Base-by-base conservation (phyloP, 2,329 filamentous ascomycete species). In the Epicoccum nigrum region DNA sequence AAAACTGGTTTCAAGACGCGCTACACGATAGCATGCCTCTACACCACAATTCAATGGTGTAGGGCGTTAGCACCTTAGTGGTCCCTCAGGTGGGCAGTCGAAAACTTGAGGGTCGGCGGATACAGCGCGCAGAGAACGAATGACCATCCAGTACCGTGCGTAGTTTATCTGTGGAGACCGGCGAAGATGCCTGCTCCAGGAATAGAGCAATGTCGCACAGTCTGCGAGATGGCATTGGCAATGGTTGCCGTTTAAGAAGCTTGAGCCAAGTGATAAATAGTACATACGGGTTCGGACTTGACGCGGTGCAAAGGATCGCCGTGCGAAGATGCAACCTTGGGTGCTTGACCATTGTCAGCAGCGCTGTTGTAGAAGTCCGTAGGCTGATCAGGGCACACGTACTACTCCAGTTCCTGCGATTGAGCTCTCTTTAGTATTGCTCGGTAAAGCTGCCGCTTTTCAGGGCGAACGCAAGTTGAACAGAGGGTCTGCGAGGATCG, bases 131-230 rank as follows among this genome's bases (percentile, higher is more conserved):
- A 52, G 43, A 46, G 38, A n/a, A 30, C 49, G 33, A 52, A 52
- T 52, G 49, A 39, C 43, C 43, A 27, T 21, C 12, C 49, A 52
- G 43, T 31, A 39, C 49, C 49, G 49, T 52, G 43, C 49, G 43
- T 44, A 21, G 27, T 47, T 52, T 52, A 43, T 40, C 25, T 52
- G 49, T 47, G 49, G 49, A 33, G 49, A 46, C 43, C 43, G 49
- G 49, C 43, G 43, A 39, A 30, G 38, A 44, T 52, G 38, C 33
- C 49, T 44, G 25, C 43, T 47, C 49, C 33, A 47, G 49, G 49
- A 52, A 47, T 44, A 52, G 43, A 47, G 49, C 39, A 34, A 30
- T 43, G 43, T 52, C 37, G 49, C 49, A 52, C 49, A 52, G 43
- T 39, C 38, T 52, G 49, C 49, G 39, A 20, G 32, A 43, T 34